Base-by-base conservation (phyloP, 768 basidiomycete species). In the Hygrocybe punicea region DNA sequence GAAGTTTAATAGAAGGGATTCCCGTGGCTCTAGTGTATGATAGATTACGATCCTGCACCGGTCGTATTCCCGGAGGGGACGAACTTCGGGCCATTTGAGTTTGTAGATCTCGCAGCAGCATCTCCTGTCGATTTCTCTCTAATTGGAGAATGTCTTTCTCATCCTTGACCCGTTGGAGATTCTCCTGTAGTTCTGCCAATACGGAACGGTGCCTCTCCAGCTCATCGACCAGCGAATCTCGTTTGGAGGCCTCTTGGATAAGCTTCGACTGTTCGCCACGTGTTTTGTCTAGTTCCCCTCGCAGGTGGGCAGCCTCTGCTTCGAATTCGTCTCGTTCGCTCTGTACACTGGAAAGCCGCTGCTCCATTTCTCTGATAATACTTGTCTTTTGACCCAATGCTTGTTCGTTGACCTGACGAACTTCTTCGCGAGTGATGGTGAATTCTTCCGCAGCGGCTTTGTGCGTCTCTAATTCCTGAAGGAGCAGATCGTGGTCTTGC, bases 101-200 rank as follows among this genome's bases (percentile, higher is more conserved):
- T 68, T 94, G 91, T 23, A 93, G 76, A 48, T 95, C 93, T 50
- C 86, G 84, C 56, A 92, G 74, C n/a, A 85, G 68, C 13, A 69
- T 69, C 55, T 93, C 90, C 33, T 88, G 84, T 49, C 79, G 83
- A 60, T 60, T 75, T 72, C 85, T 89, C 74, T 94, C 91, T 8
- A 80, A 75, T 58, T 86, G 89, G 14, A 94, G 75, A 14, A 65
- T 77, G 67, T 91, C 92, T 70, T 89, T 89, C 73, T 92, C 90
- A 63, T 92, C 87, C 73, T 89, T 89, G 65, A 84, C 83, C 46
- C 81, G 83, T 69, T 91, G 89, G 23, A 93, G 74, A 60, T 81
- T 85, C 58, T 87, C 85, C 62, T 92, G 90, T 69, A 87, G 73
- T 63, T 93, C 91, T 23, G 86, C 85, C 14, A 93, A 76, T 25